These are phyloP conservation scores for Colletotrichum lini DNA, from an alignment of 2,329 filamentous ascomycete genomes.

Conservation along the genomic window DNA sequence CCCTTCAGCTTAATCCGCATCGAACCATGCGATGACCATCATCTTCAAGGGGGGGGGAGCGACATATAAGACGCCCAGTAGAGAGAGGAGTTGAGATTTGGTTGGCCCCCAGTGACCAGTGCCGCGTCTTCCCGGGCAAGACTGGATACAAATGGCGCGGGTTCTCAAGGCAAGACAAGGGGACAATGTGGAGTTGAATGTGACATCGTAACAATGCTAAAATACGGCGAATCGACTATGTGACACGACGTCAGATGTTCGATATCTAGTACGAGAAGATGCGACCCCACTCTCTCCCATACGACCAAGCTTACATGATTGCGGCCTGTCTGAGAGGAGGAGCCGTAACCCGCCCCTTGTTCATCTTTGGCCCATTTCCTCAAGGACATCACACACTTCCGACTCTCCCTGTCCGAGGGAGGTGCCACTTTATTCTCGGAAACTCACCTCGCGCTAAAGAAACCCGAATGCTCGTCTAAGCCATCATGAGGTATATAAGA, in stretches of 20 bases:
- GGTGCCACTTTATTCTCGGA: background rate
- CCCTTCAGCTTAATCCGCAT: conserved; percentile 26
- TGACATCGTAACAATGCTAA: conserved; percentile 7
- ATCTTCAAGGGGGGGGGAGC: background rate
- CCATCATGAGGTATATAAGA: background rate
- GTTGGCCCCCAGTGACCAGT: background rate
- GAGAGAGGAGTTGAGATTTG: background rate
- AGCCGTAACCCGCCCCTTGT: background rate
- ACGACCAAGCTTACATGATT: background rate
- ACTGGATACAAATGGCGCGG: background rate
- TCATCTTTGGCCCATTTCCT: background rate
- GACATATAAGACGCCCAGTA: background rate
- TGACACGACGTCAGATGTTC: background rate
- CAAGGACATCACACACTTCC: background rate
- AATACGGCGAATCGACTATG: background rate
- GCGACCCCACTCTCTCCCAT: background rate
- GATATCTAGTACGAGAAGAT: background rate
- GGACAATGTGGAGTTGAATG: background rate
- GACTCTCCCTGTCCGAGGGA: background rate
- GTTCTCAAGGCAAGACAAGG: background rate
- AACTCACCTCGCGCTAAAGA: background rate
- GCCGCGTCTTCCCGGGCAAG: background rate
- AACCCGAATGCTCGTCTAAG: background rate
- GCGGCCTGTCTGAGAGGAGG: conserved; percentile 12
- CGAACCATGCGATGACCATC: conserved; percentile 2